Percentiles rank a stretch among this genome's conserved stretches.
Conservation (phyloP, 1,139 yeast genomes). For the Candida sp. region DNA sequence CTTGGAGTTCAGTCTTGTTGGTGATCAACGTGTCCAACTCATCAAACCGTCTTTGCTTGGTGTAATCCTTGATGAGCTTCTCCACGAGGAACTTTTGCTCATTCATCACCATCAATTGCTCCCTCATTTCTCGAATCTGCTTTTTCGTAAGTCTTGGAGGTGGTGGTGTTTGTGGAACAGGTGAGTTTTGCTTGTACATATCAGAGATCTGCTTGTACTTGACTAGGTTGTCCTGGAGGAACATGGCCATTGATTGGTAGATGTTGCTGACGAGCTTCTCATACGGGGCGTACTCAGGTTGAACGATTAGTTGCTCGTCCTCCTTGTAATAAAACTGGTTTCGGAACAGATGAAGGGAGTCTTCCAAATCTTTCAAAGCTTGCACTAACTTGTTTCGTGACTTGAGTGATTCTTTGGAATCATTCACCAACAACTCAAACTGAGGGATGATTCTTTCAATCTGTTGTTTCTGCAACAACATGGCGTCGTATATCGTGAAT, state of each 20-base stretch:
- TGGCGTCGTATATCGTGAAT: conserved; percentile 33
- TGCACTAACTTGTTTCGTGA: conserved; percentile 32
- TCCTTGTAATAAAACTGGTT: conserved; percentile 22
- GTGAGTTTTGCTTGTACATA: conserved; percentile 19
- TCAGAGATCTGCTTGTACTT: conserved; percentile 33
- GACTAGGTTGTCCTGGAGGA: conserved; percentile 38
- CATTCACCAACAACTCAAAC: conserved; percentile 23
- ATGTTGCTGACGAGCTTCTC: conserved; percentile 33
- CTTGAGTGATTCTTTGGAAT: conserved; percentile 14
- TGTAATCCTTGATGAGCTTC: conserved; percentile 63
- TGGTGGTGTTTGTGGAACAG: neutral
- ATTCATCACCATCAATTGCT: conserved; percentile 82
- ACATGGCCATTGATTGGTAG: conserved; percentile 35
- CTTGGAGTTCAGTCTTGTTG: conserved; percentile 61
- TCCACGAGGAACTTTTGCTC: conserved; percentile 81
- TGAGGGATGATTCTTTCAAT: conserved; percentile 34
- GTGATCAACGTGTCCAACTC: conserved; percentile 66
- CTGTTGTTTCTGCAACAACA: conserved; percentile 37
- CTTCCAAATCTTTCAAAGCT: conserved; percentile 40
- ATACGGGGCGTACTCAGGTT: conserved; percentile 17
- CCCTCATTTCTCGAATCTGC: conserved; percentile 65
- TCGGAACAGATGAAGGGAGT: conserved; percentile 28
- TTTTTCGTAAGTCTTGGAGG: conserved; percentile 42
- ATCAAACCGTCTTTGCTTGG: conserved; percentile 74
- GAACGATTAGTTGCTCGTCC: conserved; percentile 20